Base-by-base conservation (phyloP, 805 yeast species). In the Wickerhamomyces sydowiorum region DNA sequence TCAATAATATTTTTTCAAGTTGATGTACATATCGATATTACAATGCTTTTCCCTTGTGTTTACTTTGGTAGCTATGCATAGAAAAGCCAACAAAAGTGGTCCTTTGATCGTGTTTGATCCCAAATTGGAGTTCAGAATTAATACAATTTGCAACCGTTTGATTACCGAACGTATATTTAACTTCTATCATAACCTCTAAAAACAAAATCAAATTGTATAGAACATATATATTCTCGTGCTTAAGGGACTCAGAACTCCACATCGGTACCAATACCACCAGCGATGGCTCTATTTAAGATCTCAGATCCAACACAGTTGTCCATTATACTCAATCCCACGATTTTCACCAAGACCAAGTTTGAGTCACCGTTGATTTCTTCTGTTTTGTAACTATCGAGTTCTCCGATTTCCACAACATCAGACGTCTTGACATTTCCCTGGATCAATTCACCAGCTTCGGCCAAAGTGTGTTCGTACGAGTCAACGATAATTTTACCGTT, bases 281-380 rank as follows among this genome's bases (percentile, higher is more conserved):
- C 23, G 12, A 39, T 47, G 12, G 70, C 67, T 28, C 44, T 45
- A 3, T 57, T 45, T 27, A 73, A 47, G 22, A 78, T 56, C 20
- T 61, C 57, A 23, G 69, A 63, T 1, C 78, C 85, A 10, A 78
- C 69, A 22, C 73, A 60, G 5, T 78, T 64, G 52, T 81, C 86
- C 86, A 81, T 80, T 22, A 79, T 72, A 39, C 82, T 73, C 31
- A 80, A 59, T 0, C 87, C 86, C 7, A 80, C 86, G 18, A 80
- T 57, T 53, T 80, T 81, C 39, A 65, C 70, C 2, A 80, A 54
- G 1, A 73, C 67, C 21, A 78, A 51, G 17, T 65, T 60, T 31
- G 52, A 46, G 10, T 50, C 44, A 9, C 47, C 35, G 1, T 43
- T 38, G 19, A 39, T 54, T 3, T 47, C 44, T 2, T 42, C 42